Conservation (phyloP, 495 filamentous ascomycete species). For the Trichoderma orchidacearum region DNA sequence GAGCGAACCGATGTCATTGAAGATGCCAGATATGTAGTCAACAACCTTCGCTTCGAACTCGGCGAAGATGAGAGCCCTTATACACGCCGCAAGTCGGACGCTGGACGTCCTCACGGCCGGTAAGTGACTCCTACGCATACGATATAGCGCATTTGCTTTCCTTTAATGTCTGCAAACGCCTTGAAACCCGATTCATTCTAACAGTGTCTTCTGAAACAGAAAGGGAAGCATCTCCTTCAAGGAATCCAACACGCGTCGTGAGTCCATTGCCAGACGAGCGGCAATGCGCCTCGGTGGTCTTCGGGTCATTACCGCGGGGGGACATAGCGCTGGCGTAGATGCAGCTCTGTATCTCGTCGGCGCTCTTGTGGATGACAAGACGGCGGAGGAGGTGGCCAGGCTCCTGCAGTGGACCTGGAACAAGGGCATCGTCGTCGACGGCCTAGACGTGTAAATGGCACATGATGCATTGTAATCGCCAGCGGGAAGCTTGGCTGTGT, state of each 20-base stretch:
- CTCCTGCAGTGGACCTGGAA: slow-evolving; percentile 60
- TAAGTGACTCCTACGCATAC: slow-evolving; percentile 18
- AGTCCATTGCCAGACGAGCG: slow-evolving; percentile 53
- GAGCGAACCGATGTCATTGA: slow-evolving; percentile 62
- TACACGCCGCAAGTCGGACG: slow-evolving; percentile 51
- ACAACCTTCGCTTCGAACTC: slow-evolving; percentile 64
- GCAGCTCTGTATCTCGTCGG: slow-evolving; percentile 66
- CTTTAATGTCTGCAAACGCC: neutral
- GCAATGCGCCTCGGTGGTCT: slow-evolving; percentile 54
- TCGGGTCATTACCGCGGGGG: slow-evolving; percentile 63
- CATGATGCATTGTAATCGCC: neutral
- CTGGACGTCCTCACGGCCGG: slow-evolving; percentile 44
- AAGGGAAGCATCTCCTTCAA: slow-evolving; percentile 65
- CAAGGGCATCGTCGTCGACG: slow-evolving; percentile 57
- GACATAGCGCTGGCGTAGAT: slow-evolving; percentile 64
- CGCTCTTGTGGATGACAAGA: slow-evolving; percentile 52
- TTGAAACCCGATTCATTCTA: slow-evolving; percentile 8
- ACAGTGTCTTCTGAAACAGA: slow-evolving; percentile 12
- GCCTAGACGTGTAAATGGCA: slow-evolving; percentile 49
- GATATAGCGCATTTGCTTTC: too few relatives aligned
- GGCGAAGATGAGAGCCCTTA: slow-evolving; percentile 65
- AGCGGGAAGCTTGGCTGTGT: neutral
- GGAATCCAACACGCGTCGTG: slow-evolving; percentile 45
- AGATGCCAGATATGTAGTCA: slow-evolving; percentile 62
- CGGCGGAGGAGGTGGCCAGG: slow-evolving; percentile 52